Evolutionary conservation across 768 basidiomycete species (phyloP), one percentile per base, ranked within the genome.

Genomic region (Tulasnella calospora): DNA sequence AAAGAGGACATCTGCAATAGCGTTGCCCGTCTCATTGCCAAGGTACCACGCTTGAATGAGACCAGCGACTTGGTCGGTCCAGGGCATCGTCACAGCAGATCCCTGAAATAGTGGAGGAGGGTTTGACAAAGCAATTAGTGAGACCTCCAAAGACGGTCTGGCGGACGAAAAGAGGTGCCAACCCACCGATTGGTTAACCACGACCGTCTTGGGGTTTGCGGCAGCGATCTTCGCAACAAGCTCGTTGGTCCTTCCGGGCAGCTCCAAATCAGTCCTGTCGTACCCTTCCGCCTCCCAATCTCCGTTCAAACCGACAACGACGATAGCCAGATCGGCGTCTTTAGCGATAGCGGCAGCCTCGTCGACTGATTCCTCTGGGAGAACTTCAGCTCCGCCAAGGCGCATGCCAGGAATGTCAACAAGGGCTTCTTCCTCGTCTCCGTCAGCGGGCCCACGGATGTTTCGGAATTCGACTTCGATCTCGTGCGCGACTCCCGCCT

Each of bases 271-370:
- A 17, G 89, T 89, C 46, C 92, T 85, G 81, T 93, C 92, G 81
- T 91, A 92, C 10, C 91, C 91, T 83, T 93, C 92, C 79, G 89
- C 89, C 84, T 93, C 92, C 90, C 90, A 92, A 83, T 93, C 79
- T 15, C 38, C 77, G 79, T 82, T 82, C 38, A 82, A 73, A 15
- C 82, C 82, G 72, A 83, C 79, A 40, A 83, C 79, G 27, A 83
- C 77, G 61, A 83, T 79, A 33, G 78, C 81, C 33, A 79, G 79
- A 72, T 83, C 83, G 23, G 81, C 79, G 10, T 76, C 57, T 69
- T 81, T 80, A 6, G 82, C 82, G 23, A 81, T 71, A 38, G 78
- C 74, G 38, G 81, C 82, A 5, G 83, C 83, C n/a, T 83, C 81
- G 21, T 78, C 71, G 61, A 82, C 80, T 9, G 80, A 80, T n/a